These are phyloP conservation scores for Setomelanomma holmii DNA, from an alignment of 2,329 filamentous ascomycete species.

Conservation along the genomic window DNA sequence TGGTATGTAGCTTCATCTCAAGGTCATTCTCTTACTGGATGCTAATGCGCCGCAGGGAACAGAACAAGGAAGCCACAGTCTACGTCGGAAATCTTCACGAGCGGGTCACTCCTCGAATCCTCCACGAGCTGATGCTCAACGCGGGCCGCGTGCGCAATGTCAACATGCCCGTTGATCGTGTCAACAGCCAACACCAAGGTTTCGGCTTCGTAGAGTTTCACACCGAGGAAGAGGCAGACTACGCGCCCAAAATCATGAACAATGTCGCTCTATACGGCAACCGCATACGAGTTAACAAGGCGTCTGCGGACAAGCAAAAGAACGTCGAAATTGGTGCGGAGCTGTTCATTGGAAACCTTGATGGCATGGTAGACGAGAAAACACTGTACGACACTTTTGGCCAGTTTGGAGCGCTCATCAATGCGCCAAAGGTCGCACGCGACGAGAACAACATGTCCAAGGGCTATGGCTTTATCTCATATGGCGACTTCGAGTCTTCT, in stretches of 20 bases:
- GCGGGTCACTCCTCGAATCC: slow-evolving; percentile 84
- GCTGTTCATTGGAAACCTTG: slow-evolving; percentile 95
- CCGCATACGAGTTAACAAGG: slow-evolving; percentile 95
- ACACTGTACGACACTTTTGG: slow-evolving; percentile 94
- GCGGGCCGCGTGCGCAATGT: slow-evolving; percentile 97
- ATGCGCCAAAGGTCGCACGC: slow-evolving; percentile 83
- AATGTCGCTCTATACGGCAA: slow-evolving; percentile 92
- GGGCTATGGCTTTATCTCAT: slow-evolving; percentile 96
- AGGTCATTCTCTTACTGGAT: too few species aligned
- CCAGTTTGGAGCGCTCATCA: slow-evolving; percentile 85
- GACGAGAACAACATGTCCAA: slow-evolving; percentile 89
- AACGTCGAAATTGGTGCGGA: slow-evolving; percentile 93
- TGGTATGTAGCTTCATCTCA: too few species aligned
- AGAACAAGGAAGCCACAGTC: slow-evolving; percentile 97
- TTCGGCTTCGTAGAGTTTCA: slow-evolving; percentile 99
- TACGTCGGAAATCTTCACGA: slow-evolving; percentile 99
- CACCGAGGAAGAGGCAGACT: slow-evolving; percentile 93
- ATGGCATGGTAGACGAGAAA: slow-evolving; percentile 94
- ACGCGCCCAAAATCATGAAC: slow-evolving; percentile 96
- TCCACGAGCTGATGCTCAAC: slow-evolving; percentile 99
- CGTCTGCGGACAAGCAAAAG: slow-evolving; percentile 91
- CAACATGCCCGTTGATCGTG: slow-evolving; percentile 96
- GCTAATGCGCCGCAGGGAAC: slow-evolving; percentile 59
- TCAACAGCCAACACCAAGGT: slow-evolving; percentile 94
- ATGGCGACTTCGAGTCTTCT: slow-evolving; percentile 89